phyloP scores from a whole-genome alignment of 805 yeast genomes.

The Ogataea zsoltii region DNA sequence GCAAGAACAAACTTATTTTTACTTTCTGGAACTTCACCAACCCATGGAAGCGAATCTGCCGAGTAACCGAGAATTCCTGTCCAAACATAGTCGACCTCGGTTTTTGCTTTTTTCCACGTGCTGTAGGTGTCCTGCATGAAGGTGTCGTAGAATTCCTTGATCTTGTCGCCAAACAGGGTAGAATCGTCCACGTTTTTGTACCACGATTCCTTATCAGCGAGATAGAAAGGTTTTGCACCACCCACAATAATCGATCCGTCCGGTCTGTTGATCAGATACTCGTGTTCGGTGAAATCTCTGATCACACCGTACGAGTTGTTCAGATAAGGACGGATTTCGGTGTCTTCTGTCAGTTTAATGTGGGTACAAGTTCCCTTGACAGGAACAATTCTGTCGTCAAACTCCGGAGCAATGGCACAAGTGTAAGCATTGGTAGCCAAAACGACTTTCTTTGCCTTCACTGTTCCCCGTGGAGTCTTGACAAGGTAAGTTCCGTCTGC shows the following conservation, averaged over 20 bases:
- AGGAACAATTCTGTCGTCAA: conserved; percentile 33
- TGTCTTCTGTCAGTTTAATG: conserved; percentile 20
- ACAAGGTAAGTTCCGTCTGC: conserved; percentile 34
- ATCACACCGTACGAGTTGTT: conserved; percentile 35
- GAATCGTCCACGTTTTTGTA: conserved; percentile 39
- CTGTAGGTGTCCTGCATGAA: conserved; percentile 34
- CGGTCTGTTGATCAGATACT: conserved; percentile 38
- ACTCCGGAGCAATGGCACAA: conserved; percentile 23
- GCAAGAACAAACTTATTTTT: conserved; percentile 38
- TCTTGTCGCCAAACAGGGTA: conserved; percentile 28
- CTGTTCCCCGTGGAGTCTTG: conserved; percentile 25
- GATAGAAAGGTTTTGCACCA: conserved; percentile 29
- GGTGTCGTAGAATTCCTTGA: conserved; percentile 24
- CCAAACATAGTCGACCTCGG: conserved; percentile 36
- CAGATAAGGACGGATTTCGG: conserved; percentile 28
- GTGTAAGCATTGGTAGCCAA: conserved; percentile 38
- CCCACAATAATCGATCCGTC: conserved; percentile 43
- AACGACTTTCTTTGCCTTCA: conserved; percentile 35
- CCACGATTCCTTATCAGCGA: conserved; percentile 27
- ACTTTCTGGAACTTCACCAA: conserved; percentile 38
- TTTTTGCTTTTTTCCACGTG: conserved; percentile 32
- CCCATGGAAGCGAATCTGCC: conserved; percentile 40
- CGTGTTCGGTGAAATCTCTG: conserved; percentile 13
- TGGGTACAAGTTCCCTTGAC: conserved; percentile 36
- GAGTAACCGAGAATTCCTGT: conserved; percentile 47